A percentile compares a stretch with the other conserved stretches of the same genome.
phyloP scores from a whole-genome alignment of 2,329 filamentous ascomycete species.

The Clarireedia hainanense region DNA sequence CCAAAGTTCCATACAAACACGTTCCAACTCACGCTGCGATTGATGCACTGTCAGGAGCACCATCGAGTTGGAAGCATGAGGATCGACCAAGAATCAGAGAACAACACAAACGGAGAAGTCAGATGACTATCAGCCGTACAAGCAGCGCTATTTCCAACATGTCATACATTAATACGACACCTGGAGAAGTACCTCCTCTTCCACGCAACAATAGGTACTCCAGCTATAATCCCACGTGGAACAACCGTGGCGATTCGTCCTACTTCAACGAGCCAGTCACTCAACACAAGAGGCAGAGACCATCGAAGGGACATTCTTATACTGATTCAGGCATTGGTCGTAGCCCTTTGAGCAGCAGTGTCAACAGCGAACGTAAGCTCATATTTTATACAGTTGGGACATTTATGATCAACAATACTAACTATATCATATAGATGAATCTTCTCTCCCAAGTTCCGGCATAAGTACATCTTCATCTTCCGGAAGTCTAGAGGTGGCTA shows the following conservation, averaged over 20 bases:
- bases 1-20: constrained; percentile 46
- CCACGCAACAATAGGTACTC: constrained; percentile 21
- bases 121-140: constrained; percentile 22
- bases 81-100: constrained; percentile 27
- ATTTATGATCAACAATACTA: background rate
- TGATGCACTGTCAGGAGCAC: constrained; percentile 49
- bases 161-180: constrained; percentile 15
- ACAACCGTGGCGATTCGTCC: constrained; percentile 19
- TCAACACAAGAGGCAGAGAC: constrained; percentile 11
- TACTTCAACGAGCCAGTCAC: constrained; percentile 8
- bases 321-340: constrained; percentile 23
- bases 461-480: constrained; percentile 21
- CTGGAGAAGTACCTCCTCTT: constrained; percentile 12
- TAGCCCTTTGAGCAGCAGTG: constrained; percentile 16
- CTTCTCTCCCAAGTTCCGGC: constrained; percentile 22
- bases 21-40: constrained; percentile 53
- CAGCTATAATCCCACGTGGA: constrained; percentile 26
- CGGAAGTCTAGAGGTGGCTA: constrained; percentile 22
- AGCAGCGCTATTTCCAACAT: constrained; percentile 18
- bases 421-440: constrained; percentile 9
- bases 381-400: background rate
- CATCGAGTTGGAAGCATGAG: constrained; percentile 41
- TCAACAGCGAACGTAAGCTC: constrained; percentile 24
- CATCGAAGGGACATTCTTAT: constrained; percentile 19
- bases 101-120: constrained; percentile 25